These are phyloP conservation scores for Saccharomyces hybrid DNA, from an alignment of 1,139 yeast genomes.

Conservation along the genomic window DNA sequence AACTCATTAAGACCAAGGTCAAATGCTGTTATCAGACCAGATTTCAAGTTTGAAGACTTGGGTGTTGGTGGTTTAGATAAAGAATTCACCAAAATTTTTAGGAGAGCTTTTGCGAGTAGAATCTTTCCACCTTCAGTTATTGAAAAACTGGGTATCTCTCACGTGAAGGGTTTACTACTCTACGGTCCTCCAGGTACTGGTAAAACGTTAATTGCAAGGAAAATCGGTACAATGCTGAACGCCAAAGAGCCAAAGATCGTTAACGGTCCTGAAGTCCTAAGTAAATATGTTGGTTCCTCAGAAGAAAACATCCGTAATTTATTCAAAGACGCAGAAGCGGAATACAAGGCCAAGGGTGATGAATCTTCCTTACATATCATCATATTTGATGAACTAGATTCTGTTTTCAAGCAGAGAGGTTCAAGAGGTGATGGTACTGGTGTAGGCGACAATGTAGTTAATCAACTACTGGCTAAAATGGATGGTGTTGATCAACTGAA, in stretches of 20 bases:
- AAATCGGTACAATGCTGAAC: slow-evolving; percentile 92
- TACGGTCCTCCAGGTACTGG: slow-evolving; percentile 99
- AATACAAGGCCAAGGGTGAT: slow-evolving; percentile 88
- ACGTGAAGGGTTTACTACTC: slow-evolving; percentile 85
- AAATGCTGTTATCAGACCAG: slow-evolving; percentile 87
- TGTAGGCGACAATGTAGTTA: slow-evolving; percentile 96
- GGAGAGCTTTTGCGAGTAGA: slow-evolving; percentile 95
- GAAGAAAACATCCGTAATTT: slow-evolving; percentile 94
- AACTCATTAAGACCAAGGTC: slow-evolving; percentile 55
- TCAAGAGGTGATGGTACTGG: slow-evolving; percentile 96
- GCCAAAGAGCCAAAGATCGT: slow-evolving; percentile 98
- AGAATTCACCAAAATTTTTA: slow-evolving; percentile 86
- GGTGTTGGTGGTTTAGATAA: slow-evolving; percentile 97
- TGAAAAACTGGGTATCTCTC: slow-evolving; percentile 85
- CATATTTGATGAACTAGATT: slow-evolving; percentile 94
- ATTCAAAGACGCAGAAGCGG: slow-evolving; percentile 95
- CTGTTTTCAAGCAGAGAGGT: slow-evolving; percentile 97
- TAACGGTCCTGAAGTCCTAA: slow-evolving; percentile 96
- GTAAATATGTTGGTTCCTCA: slow-evolving; percentile 93
- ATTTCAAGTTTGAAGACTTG: slow-evolving; percentile 90
- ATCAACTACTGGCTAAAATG: slow-evolving; percentile 95
- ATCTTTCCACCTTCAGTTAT: slow-evolving; percentile 91
- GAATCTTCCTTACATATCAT: slow-evolving; percentile 89
- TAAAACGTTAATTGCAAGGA: slow-evolving; percentile 93
- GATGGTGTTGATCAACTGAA: slow-evolving; percentile 98